These are phyloP conservation scores for Osmanthus fragrans DNA, from an alignment of 257 asterid species.

Conservation along the genomic window DNA sequence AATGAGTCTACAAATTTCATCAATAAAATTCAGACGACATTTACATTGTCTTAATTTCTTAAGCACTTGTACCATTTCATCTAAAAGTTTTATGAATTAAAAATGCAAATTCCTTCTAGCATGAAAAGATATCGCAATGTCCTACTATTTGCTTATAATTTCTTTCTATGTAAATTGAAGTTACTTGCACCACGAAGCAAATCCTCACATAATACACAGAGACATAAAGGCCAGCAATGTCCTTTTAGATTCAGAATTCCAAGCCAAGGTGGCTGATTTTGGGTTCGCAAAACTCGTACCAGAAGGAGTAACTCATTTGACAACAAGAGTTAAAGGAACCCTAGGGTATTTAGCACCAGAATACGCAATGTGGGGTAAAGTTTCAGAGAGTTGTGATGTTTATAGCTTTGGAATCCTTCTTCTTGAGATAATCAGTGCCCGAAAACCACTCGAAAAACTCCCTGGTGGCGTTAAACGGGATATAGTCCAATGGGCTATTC, in stretches of 20 bases:
- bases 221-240: slow-evolving; percentile 89
- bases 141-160: neutral
- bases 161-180: slow-evolving; percentile 28
- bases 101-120: neutral
- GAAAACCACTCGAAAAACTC: slow-evolving; percentile 69
- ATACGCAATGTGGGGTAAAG: slow-evolving; percentile 90
- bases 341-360: slow-evolving; percentile 80
- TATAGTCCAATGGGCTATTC: slow-evolving; percentile 69
- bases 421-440: slow-evolving; percentile 58
- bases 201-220: slow-evolving; percentile 79
- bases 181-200: slow-evolving; percentile 80
- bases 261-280: slow-evolving; percentile 76
- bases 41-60: neutral
- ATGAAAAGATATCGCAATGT: neutral
- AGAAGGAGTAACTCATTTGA: slow-evolving; percentile 69
- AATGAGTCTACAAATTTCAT: neutral
- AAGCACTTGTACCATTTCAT: no score
- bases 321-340: slow-evolving; percentile 81
- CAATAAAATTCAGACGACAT: no score
- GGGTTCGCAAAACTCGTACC: slow-evolving; percentile 79
- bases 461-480: slow-evolving; percentile 70
- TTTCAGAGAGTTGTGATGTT: slow-evolving; percentile 75
- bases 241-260: slow-evolving; percentile 60
- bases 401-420: slow-evolving; percentile 78
- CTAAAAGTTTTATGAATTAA: neutral